These are phyloP conservation scores for Schizonepeta tenuifolia DNA, from an alignment of 257 asterid genomes.

Conservation along the genomic window DNA sequence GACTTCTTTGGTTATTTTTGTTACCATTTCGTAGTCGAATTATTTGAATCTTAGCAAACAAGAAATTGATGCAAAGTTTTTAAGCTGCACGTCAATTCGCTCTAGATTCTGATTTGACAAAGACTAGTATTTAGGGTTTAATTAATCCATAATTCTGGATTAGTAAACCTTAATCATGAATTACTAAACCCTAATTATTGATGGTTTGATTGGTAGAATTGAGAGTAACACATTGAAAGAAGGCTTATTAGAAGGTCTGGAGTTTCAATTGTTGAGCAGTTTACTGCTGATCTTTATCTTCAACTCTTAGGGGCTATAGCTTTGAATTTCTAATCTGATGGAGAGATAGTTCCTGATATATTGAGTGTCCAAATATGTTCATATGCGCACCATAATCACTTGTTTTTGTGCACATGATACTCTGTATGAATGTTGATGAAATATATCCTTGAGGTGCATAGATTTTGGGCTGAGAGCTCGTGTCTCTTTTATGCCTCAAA, in stretches of 20 bases:
- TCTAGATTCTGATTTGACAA: slow-evolving; percentile 21
- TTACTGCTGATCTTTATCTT: neutral
- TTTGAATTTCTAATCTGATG: neutral
- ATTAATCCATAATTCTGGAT: too few species aligned
- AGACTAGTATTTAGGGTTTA: too few species aligned
- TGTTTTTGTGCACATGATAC: too few species aligned
- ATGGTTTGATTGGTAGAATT: slow-evolving; percentile 6
- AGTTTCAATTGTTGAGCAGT: slow-evolving; percentile 1
- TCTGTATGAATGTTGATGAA: too few species aligned
- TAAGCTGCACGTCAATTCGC: slow-evolving; percentile 12
- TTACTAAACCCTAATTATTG: neutral
- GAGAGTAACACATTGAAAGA: neutral
- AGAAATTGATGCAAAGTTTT: slow-evolving; percentile 17
- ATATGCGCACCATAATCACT: too few species aligned
- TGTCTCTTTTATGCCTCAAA: slow-evolving; percentile 8
- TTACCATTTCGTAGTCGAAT: neutral
- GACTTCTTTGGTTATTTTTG: neutral
- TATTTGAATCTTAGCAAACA: neutral
- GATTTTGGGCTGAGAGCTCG: neutral
- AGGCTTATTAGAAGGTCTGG: neutral
- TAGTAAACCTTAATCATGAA: too few species aligned
- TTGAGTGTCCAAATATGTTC: neutral
- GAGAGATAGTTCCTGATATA: neutral
- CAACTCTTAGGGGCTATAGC: neutral
- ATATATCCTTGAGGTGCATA: neutral